Evolutionary conservation across 371 early-diverging fungal species (phyloP), one percentile per base, ranked within the genome.

Genomic region (Zychaea mexicana): DNA sequence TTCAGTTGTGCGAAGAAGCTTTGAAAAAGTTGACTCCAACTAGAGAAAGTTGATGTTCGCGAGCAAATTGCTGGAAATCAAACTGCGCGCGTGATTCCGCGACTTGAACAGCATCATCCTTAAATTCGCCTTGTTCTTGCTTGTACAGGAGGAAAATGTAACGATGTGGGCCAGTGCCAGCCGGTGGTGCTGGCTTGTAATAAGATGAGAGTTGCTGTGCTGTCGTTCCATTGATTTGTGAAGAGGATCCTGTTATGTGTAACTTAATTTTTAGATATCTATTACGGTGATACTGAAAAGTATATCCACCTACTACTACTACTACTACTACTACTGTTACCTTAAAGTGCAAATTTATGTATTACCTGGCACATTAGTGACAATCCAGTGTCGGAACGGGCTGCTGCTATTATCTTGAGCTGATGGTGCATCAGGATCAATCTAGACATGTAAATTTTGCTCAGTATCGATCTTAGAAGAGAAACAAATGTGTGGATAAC

Each of bases 391-490:
- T 36, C 90, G 86, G 62, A 73, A 88, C 31, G 87, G 84, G 10
- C 83, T 73, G 33, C 60, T 67, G 21, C 66, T 78, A 32, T 83
- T 88, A 39, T 87, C 69, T 2, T 63, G 63, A 22, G 80, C 79
- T 32, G 77, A 72, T 12, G 90, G 90, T 27, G 88, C 90, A 75
- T 90, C 90, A 13, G 88, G 88, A 69, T 90, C 90, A 5, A 79
- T 71, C 86, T 84, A 42, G 4, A 42, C 15, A 42, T 33, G 12
- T 33, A 12, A 33, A 33, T n/a, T n/a, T n/a, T n/a, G n/a, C n/a
- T n/a, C n/a, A n/a, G n/a, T n/a, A n/a, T n/a, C n/a, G n/a, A n/a
- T n/a, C n/a, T n/a, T n/a, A n/a, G n/a, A 33, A 33, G 33, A 33
- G 12, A 33, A 33, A 33, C 12, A 33, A 33, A 33, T 33, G 12